A percentile compares a stretch with the other conserved stretches of the same genome.
phyloP scores from a whole-genome alignment of 2,329 filamentous ascomycete genomes.

The Knufia petricola region DNA sequence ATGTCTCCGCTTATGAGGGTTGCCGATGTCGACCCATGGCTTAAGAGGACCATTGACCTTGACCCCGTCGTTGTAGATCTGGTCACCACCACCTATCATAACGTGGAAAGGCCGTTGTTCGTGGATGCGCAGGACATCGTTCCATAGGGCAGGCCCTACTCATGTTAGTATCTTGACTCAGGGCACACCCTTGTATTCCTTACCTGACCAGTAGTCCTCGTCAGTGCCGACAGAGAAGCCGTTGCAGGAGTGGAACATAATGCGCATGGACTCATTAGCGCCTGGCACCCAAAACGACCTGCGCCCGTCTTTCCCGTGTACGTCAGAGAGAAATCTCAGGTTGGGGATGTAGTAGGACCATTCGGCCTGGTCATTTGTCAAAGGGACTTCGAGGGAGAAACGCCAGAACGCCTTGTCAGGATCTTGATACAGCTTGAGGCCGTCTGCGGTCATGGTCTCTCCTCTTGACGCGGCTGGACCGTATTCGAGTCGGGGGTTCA shows the following conservation, averaged over 20 bases:
- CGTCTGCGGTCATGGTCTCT: constrained; percentile 27
- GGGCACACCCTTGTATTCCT: background rate
- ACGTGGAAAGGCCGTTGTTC: constrained; percentile 52
- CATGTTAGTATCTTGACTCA: background rate
- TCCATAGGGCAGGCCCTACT: constrained; percentile 50
- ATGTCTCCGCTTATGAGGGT: constrained; percentile 50
- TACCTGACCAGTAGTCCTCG: constrained; percentile 47
- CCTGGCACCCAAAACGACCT: constrained; percentile 50
- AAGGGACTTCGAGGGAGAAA: constrained; percentile 52
- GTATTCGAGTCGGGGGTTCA: constrained; percentile 52
- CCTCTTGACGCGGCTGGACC: constrained; percentile 17
- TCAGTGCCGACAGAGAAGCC: constrained; percentile 59
- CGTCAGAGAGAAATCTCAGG: constrained; percentile 50
- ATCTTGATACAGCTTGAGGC: constrained; percentile 52
- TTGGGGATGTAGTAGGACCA: constrained; percentile 70
- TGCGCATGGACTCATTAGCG: constrained; percentile 54
- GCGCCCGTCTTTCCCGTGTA: constrained; percentile 42
- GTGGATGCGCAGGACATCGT: constrained; percentile 54
- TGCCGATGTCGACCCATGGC: constrained; percentile 51
- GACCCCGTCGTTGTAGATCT: constrained; percentile 70
- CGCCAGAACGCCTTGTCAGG: constrained; percentile 49
- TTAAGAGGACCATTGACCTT: constrained; percentile 73
- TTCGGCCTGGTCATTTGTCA: constrained; percentile 60
- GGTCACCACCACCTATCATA: constrained; percentile 84
- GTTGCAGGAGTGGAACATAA: constrained; percentile 62